phyloP scores from a whole-genome alignment of 176 grass and related monocot species.

The Echinochloa phyllopogon region DNA sequence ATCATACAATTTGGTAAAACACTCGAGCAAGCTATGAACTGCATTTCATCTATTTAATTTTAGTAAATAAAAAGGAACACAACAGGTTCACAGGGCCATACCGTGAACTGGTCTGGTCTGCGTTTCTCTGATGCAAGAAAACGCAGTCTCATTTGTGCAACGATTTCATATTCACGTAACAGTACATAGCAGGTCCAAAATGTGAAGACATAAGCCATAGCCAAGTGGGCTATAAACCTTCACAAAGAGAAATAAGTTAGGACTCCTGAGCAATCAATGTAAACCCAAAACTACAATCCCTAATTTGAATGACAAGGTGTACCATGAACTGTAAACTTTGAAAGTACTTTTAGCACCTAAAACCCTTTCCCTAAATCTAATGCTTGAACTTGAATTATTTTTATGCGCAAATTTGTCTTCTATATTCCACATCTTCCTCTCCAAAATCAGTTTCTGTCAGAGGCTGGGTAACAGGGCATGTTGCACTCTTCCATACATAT shows the following conservation, averaged over 20 bases:
- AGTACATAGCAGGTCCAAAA: slow-evolving; percentile 99
- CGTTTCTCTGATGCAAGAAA: slow-evolving; percentile 93
- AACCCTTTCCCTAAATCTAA: not conserved
- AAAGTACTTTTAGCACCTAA: slow-evolving; percentile 4
- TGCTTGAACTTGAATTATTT: not conserved
- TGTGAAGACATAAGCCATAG: slow-evolving; percentile 90
- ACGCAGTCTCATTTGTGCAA: slow-evolving; percentile 82
- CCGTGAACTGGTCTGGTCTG: slow-evolving; percentile 95
- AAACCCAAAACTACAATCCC: slow-evolving; percentile 29
- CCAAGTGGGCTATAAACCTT: slow-evolving; percentile 85
- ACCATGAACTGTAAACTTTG: not conserved
- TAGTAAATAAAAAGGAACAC: slow-evolving; percentile 36
- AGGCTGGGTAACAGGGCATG: not conserved
- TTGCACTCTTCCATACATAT: not conserved
- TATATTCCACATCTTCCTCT: not conserved
- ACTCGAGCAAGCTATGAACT: slow-evolving; percentile 19
- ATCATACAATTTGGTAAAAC: slow-evolving; percentile 1
- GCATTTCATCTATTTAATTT: slow-evolving; percentile 21
- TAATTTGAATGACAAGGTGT: slow-evolving; percentile 23
- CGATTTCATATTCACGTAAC: slow-evolving; percentile 77
- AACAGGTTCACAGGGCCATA: slow-evolving; percentile 50
- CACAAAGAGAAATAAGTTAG: slow-evolving; percentile 37
- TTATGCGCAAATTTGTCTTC: slow-evolving; percentile 4
- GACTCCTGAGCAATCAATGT: slow-evolving; percentile 1
- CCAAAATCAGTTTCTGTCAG: slow-evolving; percentile 5